Evolutionary conservation across 805 yeast genomes (phyloP), one percentile per base, ranked within the genome.

Genomic region (Pichia membranifaciens): DNA sequence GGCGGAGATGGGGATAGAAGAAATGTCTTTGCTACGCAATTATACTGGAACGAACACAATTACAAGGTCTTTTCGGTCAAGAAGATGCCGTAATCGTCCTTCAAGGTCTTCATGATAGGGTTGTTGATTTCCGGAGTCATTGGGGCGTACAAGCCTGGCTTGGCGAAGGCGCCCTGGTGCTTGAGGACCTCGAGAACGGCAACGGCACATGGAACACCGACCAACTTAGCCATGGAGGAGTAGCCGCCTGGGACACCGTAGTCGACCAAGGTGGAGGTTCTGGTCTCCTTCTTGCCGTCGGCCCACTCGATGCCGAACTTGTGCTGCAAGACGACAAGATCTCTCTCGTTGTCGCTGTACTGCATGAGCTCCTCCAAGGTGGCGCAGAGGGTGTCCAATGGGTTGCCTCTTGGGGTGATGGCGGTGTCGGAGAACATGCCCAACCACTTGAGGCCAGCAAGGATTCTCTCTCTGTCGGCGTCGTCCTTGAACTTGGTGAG

Each of bases 181-280:
- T 85, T 80, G 60, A 93, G 76, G 53, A 93, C 85, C 69, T 86
- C 84, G 71, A 81, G 80, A 50, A 85, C 76, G 28, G 98, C 99
- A 66, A 93, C 95, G 47, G 96, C 96, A 72, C 96, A 91, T 57
- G 99, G 99, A 54, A 89, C 91, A 74, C 99, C 99, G 47, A 93
- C 99, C 55, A 87, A 79, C 67, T 91, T 90, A 57, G 99, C 99
- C 99, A 93, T 93, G 32, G 98, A 90, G 36, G 96, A 84, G 82
- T 91, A 93, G 47, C 93, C 91, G 51, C 90, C 88, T 59, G 84
- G 84, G 57, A 78, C 82, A 73, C 99, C 99, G 70, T 87, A 87
- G 69, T 89, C 96, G 33, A 90, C 91, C 64, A 93, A 75, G 51
- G 99, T 93, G 18, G 97, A 86, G 49, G 98, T 90, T 78, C 98